These are phyloP conservation scores for Eucalyptus melliodora DNA, from an alignment of 345 rosid species.

Conservation along the genomic window DNA sequence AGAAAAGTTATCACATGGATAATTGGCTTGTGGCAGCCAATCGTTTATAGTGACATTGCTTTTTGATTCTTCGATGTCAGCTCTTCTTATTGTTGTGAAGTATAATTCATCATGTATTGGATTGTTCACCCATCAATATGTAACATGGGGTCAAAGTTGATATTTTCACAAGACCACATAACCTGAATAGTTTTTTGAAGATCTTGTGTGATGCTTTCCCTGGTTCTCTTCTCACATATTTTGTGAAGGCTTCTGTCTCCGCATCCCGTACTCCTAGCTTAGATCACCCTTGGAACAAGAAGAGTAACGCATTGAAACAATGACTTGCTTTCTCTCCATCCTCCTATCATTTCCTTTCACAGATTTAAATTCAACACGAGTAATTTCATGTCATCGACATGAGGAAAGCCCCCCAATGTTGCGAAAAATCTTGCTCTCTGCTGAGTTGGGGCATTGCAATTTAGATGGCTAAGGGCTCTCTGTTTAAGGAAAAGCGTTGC, in stretches of 20 bases:
- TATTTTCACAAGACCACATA: not conserved
- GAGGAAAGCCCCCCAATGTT: rapidly evolving
- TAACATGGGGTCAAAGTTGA: not conserved
- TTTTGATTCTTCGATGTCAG: too few relatives aligned
- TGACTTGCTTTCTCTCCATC: not conserved
- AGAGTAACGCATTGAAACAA: not conserved
- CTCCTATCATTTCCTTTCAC: not conserved
- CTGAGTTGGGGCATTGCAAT: not conserved
- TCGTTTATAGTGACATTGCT: too few relatives aligned
- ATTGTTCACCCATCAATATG: too few relatives aligned
- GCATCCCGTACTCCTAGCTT: not conserved
- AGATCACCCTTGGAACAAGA: not conserved
- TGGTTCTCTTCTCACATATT: not conserved
- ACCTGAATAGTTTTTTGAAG: not conserved
- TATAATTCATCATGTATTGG: rapidly evolving
- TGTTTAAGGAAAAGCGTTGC: not conserved
- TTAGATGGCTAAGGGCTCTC: not conserved
- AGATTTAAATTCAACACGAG: not conserved
- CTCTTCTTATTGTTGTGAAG: too few relatives aligned
- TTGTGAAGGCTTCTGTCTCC: not conserved
- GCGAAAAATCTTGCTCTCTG: rapidly evolving
- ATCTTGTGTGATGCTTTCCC: not conserved
- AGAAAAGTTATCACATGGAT: too few relatives aligned
- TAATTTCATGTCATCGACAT: not conserved
- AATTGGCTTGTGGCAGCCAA: too few relatives aligned